Percentiles rank a stretch among this genome's conserved stretches.
These are phyloP conservation scores for Chlorella sp. DNA, from an alignment of 139 green algal species.

Conservation along the genomic window DNA sequence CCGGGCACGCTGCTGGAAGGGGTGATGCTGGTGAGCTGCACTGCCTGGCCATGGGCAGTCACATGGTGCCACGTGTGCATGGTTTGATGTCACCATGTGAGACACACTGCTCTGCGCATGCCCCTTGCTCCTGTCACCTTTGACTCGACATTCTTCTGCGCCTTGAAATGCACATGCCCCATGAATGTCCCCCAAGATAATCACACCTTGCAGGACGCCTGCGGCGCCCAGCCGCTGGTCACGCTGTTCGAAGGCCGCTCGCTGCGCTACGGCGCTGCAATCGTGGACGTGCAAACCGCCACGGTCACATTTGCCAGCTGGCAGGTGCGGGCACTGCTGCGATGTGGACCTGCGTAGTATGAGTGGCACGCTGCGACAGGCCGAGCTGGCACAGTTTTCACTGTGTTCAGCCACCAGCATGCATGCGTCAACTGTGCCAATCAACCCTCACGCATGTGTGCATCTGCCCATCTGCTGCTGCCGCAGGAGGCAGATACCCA, in stretches of 20 bases:
- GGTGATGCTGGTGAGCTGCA: constrained; percentile 1
- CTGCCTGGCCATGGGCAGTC: not conserved
- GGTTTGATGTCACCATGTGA: not conserved
- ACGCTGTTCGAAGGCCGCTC: constrained; percentile 42
- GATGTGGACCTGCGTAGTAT: not conserved
- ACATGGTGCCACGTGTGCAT: no score
- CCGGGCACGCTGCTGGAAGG: constrained; percentile 60
- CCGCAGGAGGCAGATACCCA: constrained; percentile 30
- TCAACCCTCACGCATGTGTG: no score
- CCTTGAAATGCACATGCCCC: no score
- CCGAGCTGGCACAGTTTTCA: no score
- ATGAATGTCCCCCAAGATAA: no score
- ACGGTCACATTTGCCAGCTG: constrained; percentile 29
- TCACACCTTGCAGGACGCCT: not conserved
- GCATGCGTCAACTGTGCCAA: no score
- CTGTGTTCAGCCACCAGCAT: not conserved
- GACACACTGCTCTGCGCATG: no score
- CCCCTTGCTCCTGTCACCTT: no score
- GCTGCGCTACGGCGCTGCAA: constrained; percentile 45
- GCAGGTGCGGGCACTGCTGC: not conserved
- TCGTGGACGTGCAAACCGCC: constrained; percentile 53
- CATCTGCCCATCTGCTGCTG: not conserved
- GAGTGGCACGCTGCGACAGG: no score
- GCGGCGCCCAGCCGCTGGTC: constrained; percentile 39
- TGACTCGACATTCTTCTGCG: no score